Conservation (phyloP, 140 eudicot species). For the Anethum foeniculum region DNA sequence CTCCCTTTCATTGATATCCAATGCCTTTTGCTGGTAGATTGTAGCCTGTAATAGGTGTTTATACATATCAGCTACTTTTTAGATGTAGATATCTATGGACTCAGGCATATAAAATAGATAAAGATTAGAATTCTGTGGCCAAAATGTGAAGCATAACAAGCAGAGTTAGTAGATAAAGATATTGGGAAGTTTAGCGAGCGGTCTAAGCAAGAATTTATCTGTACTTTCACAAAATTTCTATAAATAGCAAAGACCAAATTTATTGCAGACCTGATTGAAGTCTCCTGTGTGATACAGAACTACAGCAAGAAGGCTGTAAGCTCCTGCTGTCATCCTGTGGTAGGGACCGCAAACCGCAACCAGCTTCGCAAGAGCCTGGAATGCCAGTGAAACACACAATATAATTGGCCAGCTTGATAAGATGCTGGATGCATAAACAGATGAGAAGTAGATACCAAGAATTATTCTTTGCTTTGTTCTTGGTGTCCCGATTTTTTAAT, state of each 20-base stretch:
- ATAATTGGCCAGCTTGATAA: neutral
- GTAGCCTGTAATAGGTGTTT: slow-evolving; percentile 41
- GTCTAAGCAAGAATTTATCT: slow-evolving; percentile 1
- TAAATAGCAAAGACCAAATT: neutral
- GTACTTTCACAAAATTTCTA: neutral
- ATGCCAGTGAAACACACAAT: slow-evolving; percentile 16
- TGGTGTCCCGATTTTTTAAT: neutral
- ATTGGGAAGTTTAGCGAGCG: neutral
- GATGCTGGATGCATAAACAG: too few relatives aligned
- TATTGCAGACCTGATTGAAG: slow-evolving; percentile 76
- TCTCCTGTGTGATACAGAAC: slow-evolving; percentile 99
- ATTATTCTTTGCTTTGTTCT: slow-evolving; percentile 5
- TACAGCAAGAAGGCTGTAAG: slow-evolving; percentile 99
- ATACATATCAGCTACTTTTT: neutral
- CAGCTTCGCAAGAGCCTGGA: slow-evolving; percentile 97
- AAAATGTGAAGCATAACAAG: neutral
- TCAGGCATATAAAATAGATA: slow-evolving; percentile 2
- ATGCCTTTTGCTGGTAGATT: slow-evolving; percentile 67
- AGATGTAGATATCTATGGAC: slow-evolving; percentile 4
- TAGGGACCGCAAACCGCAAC: slow-evolving; percentile 99
- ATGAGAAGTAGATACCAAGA: neutral
- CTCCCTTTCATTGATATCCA: slow-evolving; percentile 72
- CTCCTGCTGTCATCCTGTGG: slow-evolving; percentile 99
- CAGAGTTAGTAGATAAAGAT: neutral
- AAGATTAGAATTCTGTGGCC: neutral